phyloP scores from a whole-genome alignment of 495 filamentous ascomycete species.

The Aspergillus heteromorphus region DNA sequence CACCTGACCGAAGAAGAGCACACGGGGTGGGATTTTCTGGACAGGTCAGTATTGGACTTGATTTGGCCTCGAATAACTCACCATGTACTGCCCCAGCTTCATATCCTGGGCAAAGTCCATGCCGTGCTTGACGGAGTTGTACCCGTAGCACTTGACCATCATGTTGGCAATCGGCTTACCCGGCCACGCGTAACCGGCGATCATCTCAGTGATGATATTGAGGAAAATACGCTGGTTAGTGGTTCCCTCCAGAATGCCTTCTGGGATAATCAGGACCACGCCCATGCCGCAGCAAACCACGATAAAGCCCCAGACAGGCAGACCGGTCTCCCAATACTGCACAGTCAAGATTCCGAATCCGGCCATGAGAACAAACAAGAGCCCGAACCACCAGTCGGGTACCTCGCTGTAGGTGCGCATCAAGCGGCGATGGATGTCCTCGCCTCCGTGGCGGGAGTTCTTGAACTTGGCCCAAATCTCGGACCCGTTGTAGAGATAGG shows the following conservation, averaged over 20 bases:
- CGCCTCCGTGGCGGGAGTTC: slow-evolving; percentile 47
- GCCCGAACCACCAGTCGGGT: slow-evolving; percentile 46
- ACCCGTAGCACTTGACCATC: slow-evolving; percentile 78
- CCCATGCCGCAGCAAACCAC: slow-evolving; percentile 58
- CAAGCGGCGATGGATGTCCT: slow-evolving; percentile 36
- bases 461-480: slow-evolving; percentile 53
- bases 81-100: slow-evolving; percentile 51
- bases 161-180: slow-evolving; percentile 80
- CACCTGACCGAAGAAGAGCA: slow-evolving; percentile 47
- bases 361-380: slow-evolving; percentile 66
- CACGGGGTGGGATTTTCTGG: slow-evolving; percentile 45
- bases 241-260: slow-evolving; percentile 79
- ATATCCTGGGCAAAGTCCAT: slow-evolving; percentile 44
- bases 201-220: slow-evolving; percentile 71
- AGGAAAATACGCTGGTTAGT: slow-evolving; percentile 59
- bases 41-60: not conserved
- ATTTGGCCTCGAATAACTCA: not conserved
- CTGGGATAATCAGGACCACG: slow-evolving; percentile 69
- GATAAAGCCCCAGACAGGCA: slow-evolving; percentile 76
- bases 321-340: slow-evolving; percentile 53
- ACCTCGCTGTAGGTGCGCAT: slow-evolving; percentile 28
- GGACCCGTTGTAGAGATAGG: slow-evolving; percentile 52
- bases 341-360: slow-evolving; percentile 48
- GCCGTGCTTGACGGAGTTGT: slow-evolving; percentile 45
- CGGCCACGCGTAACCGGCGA: slow-evolving; percentile 71